Base-by-base conservation (phyloP, 2,329 filamentous ascomycete genomes). In the Botryosphaeria dothidea region DNA sequence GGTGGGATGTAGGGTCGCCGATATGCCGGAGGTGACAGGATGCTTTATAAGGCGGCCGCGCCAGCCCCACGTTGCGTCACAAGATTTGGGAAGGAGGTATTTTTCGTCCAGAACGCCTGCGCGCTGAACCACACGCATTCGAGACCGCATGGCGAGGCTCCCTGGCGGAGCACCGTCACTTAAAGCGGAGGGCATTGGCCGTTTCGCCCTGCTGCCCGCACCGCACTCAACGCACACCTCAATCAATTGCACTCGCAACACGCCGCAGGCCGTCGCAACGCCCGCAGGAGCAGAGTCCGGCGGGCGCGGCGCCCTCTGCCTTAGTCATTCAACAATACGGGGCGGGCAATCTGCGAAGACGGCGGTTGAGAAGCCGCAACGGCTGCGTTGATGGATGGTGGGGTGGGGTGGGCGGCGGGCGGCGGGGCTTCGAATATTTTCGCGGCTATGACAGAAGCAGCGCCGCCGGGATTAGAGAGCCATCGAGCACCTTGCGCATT, bases 1-100 rank as follows among this genome's bases (percentile, higher is more conserved):
- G 36, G 63, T 66, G 41, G 69, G 65, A 62, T 71, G 70, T 56
- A 65, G 51, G 38, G 62, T 56, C 56, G 56, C 70, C 57, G 64
- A 61, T 66, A 58, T 66, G 62, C 62, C 51, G 51, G 62, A 64
- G 51, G 41, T 41, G 51, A 64, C 51, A 48, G 52, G 43, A 48
- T 57, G 62, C 62, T 64, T 64, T 64, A 64, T 64, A 64, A 64
- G 62, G 52, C 62, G 52, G 62, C 56, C 34, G 56, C 56, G 41
- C 56, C 56, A 60, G 56, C 56, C 56, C 56, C 56, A 60, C 56
- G 56, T 60, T 60, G 56, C 56, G 56, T 60, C 56, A 60, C 56
- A 60, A 60, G 56, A 46, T 60, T 60, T 60, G 56, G 56, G 56
- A 45, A 60, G 56, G 56, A 60, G 56, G 56, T 60, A 60, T 60